phyloP scores from a whole-genome alignment of 2,329 filamentous ascomycete species.

The Exophiala bonariae region DNA sequence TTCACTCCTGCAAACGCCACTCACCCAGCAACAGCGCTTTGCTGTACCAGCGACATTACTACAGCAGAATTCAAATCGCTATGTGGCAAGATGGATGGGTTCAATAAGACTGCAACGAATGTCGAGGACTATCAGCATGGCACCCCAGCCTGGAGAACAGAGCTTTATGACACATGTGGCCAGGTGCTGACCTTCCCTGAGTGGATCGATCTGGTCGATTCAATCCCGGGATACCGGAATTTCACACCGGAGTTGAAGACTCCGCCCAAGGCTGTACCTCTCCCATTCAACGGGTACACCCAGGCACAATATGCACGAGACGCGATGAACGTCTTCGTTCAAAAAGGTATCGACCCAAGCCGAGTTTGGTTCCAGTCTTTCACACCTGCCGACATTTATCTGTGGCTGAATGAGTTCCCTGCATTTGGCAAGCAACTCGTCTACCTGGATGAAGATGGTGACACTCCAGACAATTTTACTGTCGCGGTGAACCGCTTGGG shows the following conservation, averaged over 20 bases:
- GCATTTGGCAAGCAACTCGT: conserved; percentile 63
- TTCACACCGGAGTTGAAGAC: conserved; percentile 70
- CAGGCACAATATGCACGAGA: conserved; percentile 66
- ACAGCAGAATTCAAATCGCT: conserved; percentile 66
- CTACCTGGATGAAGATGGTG: conserved; percentile 64
- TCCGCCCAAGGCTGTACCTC: conserved; percentile 58
- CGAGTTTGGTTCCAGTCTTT: conserved; percentile 67
- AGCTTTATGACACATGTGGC: conserved; percentile 48
- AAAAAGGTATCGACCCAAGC: conserved; percentile 51
- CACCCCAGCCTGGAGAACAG: conserved; percentile 45
- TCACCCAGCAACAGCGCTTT: conserved; percentile 59
- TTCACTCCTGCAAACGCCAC: conserved; percentile 59
- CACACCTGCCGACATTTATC: conserved; percentile 62
- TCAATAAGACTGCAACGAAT: conserved; percentile 57
- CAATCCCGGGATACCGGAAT: conserved; percentile 53
- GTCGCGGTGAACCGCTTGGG: conserved; percentile 59
- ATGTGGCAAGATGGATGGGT: conserved; percentile 71
- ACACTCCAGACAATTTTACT: conserved; percentile 52
- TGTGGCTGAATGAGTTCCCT: conserved; percentile 65
- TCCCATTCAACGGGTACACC: conserved; percentile 69
- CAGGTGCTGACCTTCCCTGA: conserved; percentile 62
- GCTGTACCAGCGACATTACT: conserved; percentile 72
- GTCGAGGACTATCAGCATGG: conserved; percentile 58
- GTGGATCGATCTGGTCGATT: conserved; percentile 61
- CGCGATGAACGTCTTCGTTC: conserved; percentile 61